Conservation (phyloP, 352 stramenopile species). For the Saprolegnia parasitica region DNA sequence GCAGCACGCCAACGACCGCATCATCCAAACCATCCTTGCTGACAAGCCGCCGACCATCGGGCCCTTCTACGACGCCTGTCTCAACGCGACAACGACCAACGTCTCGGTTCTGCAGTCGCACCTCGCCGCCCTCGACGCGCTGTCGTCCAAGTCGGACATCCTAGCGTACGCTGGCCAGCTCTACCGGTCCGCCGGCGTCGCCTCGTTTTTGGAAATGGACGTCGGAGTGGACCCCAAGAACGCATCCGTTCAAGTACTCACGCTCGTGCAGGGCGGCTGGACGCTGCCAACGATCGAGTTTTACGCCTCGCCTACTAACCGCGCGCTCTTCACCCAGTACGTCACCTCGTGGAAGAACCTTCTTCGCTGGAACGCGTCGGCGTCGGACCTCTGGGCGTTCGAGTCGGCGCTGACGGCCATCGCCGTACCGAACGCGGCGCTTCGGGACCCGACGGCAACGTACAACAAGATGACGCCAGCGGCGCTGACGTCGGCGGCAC, state of each 20-base stretch:
- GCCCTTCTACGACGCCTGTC: conserved; percentile 54
- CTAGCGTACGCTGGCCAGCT: conserved; percentile 43
- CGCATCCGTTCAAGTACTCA: conserved; percentile 41
- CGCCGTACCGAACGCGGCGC: conserved; percentile 86
- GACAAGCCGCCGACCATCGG: conserved; percentile 48
- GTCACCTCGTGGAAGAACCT: conserved; percentile 36
- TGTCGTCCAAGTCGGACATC: conserved; percentile 39
- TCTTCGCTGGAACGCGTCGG: conserved; percentile 42
- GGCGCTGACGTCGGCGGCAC: too few species aligned
- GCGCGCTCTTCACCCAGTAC: conserved; percentile 28
- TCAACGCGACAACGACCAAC: conserved; percentile 42
- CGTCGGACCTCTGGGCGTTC: conserved; percentile 73
- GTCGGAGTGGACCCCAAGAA: conserved; percentile 46
- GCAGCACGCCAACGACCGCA: conserved; percentile 46
- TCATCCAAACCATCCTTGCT: conserved; percentile 45
- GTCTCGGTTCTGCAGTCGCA: conserved; percentile 37
- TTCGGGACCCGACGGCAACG: conserved; percentile 78
- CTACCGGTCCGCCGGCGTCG: conserved; percentile 46
- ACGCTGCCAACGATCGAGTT: conserved; percentile 51
- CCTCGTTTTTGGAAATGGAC: conserved; percentile 44
- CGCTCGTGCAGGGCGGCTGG: conserved; percentile 46
- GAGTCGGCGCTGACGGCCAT: conserved; percentile 73
- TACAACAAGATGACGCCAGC: conserved; percentile 43
- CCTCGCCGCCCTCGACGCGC: conserved; percentile 38
- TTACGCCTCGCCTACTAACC: conserved; percentile 42